A percentile compares a stretch with the other conserved stretches of the same genome.
Evolutionary conservation across 169 alveolate genomes (phyloP).

Genomic region (Perkinsus chesapeaki): DNA sequence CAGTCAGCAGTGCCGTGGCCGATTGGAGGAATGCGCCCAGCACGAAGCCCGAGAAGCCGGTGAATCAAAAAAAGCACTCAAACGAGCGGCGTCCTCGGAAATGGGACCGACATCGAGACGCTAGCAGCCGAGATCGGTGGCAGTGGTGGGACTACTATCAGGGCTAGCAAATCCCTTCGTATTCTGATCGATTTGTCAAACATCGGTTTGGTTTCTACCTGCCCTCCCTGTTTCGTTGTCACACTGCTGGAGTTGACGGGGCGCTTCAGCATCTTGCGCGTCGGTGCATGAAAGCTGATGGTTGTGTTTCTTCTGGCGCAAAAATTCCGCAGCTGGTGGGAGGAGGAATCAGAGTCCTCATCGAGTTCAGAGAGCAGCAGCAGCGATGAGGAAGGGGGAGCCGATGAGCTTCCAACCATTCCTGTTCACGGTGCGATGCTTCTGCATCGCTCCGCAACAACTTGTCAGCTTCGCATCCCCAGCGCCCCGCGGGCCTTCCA

Average conservation of each 20-base stretch:
- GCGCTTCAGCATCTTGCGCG: not conserved
- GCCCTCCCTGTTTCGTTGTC: too few relatives aligned
- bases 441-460: not conserved
- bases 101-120: not conserved
- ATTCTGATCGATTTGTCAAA: too few relatives aligned
- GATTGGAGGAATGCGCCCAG: not conserved
- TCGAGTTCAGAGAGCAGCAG: not conserved
- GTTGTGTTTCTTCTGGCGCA: not conserved
- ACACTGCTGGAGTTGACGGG: too few relatives aligned
- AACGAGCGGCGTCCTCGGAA: not conserved
- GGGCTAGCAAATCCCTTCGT: too few relatives aligned
- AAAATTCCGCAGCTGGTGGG: not conserved
- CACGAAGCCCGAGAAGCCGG: not conserved
- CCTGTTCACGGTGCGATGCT: not conserved
- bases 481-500: not conserved
- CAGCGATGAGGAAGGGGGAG: not conserved
- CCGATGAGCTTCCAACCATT: not conserved
- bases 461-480: too few relatives aligned
- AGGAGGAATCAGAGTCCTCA: not conserved
- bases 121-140: too few relatives aligned
- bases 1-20: too few relatives aligned
- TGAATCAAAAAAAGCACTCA: not conserved
- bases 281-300: not conserved
- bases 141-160: too few relatives aligned
- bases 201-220: too few relatives aligned